phyloP scores from a whole-genome alignment of 2,329 filamentous ascomycete genomes.

The Colletotrichum cereale region DNA sequence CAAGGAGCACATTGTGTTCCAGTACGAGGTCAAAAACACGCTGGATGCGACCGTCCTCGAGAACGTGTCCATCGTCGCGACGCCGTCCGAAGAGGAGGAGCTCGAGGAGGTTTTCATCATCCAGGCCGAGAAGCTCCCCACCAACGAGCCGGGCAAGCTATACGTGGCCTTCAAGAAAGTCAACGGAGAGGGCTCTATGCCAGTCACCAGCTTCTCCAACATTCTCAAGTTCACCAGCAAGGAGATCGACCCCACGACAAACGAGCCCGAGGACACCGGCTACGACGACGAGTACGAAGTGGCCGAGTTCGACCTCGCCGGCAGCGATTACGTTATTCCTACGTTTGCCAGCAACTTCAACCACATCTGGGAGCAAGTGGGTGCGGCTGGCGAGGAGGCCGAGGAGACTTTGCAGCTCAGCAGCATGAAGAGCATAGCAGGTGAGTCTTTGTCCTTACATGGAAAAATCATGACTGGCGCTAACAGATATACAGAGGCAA shows the following conservation, averaged over 20 bases:
- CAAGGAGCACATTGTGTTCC: slow-evolving; percentile 95
- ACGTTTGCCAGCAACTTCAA: slow-evolving; percentile 96
- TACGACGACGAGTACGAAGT: slow-evolving; percentile 99
- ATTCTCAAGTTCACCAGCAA: slow-evolving; percentile 97
- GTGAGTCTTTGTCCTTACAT: slow-evolving; percentile 65
- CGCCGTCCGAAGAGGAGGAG: slow-evolving; percentile 84
- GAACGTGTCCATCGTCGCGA: slow-evolving; percentile 86
- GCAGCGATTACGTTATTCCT: slow-evolving; percentile 93
- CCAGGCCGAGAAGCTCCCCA: slow-evolving; percentile 83
- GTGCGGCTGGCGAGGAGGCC: slow-evolving; percentile 88
- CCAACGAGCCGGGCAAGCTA: slow-evolving; percentile 90
- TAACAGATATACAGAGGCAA: slow-evolving; percentile 76
- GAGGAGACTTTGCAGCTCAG: slow-evolving; percentile 91
- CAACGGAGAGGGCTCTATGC: slow-evolving; percentile 80
- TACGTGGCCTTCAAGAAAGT: slow-evolving; percentile 95
- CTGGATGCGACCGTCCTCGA: slow-evolving; percentile 90
- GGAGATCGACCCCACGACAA: slow-evolving; percentile 95
- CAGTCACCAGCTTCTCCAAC: slow-evolving; percentile 88
- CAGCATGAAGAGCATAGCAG: slow-evolving; percentile 90
- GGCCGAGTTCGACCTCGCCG: slow-evolving; percentile 89
- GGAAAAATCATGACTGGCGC: neutral
- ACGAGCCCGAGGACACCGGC: slow-evolving; percentile 89
- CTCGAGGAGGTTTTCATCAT: slow-evolving; percentile 95
- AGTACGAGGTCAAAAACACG: slow-evolving; percentile 98
- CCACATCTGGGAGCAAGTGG: slow-evolving; percentile 94